Base-by-base conservation (phyloP, 805 yeast genomes). In the Pichia phayaonensis region DNA sequence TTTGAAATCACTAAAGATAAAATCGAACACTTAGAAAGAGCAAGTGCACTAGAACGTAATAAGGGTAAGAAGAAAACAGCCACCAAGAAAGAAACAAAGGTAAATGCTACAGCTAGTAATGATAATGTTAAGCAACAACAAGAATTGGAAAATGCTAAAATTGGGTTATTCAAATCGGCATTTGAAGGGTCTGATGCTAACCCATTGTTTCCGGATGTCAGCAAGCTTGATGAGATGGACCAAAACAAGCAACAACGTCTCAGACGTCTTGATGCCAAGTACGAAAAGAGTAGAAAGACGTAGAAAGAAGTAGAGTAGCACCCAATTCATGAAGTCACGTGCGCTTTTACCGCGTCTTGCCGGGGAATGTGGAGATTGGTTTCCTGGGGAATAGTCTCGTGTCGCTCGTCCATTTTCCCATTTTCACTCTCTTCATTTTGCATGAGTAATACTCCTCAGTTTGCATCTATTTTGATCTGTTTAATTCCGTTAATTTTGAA, bases 11-110 rank as follows among this genome's bases (percentile, higher is more conserved):
- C 96, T 0, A 83, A 72, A 47, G 68, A 71, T 50, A 62, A 75
- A 36, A 80, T 92, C 41, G 77, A 70, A 5, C 66, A 64, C 11
- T 64, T 86, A 24, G 98, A 92, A 63, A 86, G 79, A 65, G 74
- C 72, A 52, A 77, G 88, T 40, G 96, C 95, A 0, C 67, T 79
- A 4, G 83, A 77, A 59, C 70, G 94, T 46, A 85, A 83, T 60
- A 54, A 48, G n/a, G 26, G 41, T 16, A 51, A 51, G 47, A 48
- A 31, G 42, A 45, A 27, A 45, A 38, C 21, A 15, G 29, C 38
- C 24, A 12, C 29, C 26, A 42, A 48, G 16, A 31, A 42, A 31
- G 20, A 42, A 4, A 29, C 12, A 13, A 40, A 42, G 16, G 29
- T 20, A 44, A 26, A 20, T 18, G 29, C 8, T 24, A 38, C 39